These are phyloP conservation scores for Auricularia sp. DNA, from an alignment of 768 basidiomycete species.

Conservation along the genomic window DNA sequence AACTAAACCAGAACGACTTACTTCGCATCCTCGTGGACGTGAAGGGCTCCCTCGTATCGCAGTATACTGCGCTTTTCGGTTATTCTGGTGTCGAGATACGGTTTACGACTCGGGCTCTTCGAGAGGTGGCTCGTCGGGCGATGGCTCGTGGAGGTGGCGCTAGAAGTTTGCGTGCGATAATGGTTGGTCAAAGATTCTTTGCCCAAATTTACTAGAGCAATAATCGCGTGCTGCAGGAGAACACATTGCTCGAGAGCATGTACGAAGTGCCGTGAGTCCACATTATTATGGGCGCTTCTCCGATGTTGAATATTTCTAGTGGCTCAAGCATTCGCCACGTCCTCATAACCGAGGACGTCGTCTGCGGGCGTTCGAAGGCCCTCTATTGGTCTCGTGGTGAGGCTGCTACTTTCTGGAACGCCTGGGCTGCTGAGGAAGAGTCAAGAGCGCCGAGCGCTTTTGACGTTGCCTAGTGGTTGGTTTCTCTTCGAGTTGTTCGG, in stretches of 20 bases:
- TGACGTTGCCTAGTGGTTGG: too few relatives aligned
- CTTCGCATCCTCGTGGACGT: constrained; percentile 89
- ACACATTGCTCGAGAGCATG: constrained; percentile 79
- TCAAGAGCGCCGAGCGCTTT: not conserved
- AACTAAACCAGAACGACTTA: constrained; percentile 71
- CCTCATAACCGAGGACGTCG: constrained; percentile 66
- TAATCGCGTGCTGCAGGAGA: constrained; percentile 42
- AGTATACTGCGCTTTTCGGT: constrained; percentile 76
- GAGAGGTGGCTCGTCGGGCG: constrained; percentile 74
- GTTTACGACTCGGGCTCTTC: constrained; percentile 72
- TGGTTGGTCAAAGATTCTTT: constrained; percentile 37
- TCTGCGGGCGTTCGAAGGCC: constrained; percentile 50
- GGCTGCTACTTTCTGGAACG: constrained; percentile 59
- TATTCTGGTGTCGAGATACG: constrained; percentile 78
- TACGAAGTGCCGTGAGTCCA: constrained; percentile 77
- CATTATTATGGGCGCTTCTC: constrained; percentile 3
- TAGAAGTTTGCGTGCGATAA: constrained; percentile 77
- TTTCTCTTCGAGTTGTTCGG: not conserved
- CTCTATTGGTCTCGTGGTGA: constrained; percentile 69
- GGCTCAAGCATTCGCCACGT: constrained; percentile 73
- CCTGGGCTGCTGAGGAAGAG: constrained; percentile 61
- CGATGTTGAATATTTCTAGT: constrained; percentile 22
- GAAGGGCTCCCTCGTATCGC: constrained; percentile 80
- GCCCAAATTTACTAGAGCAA: not conserved
- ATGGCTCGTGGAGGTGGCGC: constrained; percentile 81